Percentiles rank a stretch among this genome's conserved stretches.
phyloP scores from a whole-genome alignment of 257 asterid genomes.

The Fraxinus pennsylvanica region DNA sequence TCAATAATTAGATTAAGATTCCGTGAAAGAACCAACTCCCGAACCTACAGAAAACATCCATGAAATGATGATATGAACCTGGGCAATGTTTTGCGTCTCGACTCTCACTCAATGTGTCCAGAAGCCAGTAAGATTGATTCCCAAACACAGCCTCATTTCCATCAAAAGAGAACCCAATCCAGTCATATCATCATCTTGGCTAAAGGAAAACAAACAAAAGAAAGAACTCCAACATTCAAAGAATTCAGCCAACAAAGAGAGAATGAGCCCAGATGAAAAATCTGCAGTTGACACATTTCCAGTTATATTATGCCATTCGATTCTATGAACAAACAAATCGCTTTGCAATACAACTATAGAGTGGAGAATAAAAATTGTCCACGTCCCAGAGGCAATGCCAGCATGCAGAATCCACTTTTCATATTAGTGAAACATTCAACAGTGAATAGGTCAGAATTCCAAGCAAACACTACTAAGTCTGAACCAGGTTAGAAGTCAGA shows the following conservation, averaged over 20 bases:
- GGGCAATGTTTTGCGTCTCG: not conserved
- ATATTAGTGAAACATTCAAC: not conserved
- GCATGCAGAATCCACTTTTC: not conserved
- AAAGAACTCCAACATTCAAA: not conserved
- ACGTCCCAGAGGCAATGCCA: not conserved
- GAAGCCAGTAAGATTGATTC: not conserved
- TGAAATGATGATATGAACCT: not conserved
- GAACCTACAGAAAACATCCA: conserved; percentile 53
- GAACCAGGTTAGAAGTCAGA: not conserved
- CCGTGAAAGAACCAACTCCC: conserved; percentile 80
- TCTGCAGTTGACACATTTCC: not conserved
- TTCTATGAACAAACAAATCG: not conserved
- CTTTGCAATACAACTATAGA: not conserved
- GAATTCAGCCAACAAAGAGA: not conserved
- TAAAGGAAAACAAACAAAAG: not conserved
- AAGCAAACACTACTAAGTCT: not conserved
- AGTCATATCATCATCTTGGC: not conserved
- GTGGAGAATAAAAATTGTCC: not conserved
- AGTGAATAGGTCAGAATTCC: not conserved
- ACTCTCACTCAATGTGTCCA: not conserved
- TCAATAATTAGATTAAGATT: conserved; percentile 88
- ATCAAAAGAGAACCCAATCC: not conserved
- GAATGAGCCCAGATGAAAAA: not conserved
- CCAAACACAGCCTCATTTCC: not conserved
- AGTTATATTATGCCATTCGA: not conserved